Evolutionary conservation across 1,139 yeast genomes (phyloP), one percentile per base, ranked within the genome.

Genomic region (Lodderomyces orthopsilosis): DNA sequence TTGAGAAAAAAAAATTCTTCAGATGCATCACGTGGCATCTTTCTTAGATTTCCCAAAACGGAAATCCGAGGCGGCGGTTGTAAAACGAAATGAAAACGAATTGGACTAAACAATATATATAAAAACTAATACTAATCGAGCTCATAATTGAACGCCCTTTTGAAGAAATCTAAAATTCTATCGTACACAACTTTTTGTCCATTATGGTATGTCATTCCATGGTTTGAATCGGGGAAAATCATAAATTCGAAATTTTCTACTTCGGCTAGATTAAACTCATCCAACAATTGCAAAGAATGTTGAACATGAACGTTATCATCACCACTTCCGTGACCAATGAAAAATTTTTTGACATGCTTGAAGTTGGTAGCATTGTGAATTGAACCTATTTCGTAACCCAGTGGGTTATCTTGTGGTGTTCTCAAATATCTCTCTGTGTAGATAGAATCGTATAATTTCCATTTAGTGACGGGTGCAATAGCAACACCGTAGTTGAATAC

Each of bases 281-380:
- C 93, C 42, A 85, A 58, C 18, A 85, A 66, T 57, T 79, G 81
- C 49, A 83, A 71, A 18, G 85, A 69, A 61, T 85, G 83, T 58
- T 85, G 94, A 58, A 84, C 76, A 61, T 85, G 94, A 34, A 85
- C 94, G 50, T 85, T 85, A 59, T 85, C 94, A 61, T 85, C 94
- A 15, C 91, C 93, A 1, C 87, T 77, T 8, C 94, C 94, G 59
- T 85, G 94, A 72, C 85, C 83, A 41, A 85, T 60, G 47, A 85
- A 66, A 55, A 85, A 85, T 54, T 88, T 70, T 41, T 68, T 71
- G n/a, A 73, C 79, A 52, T 71, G 59, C 54, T 67, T 53, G 61
- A 83, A 69, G 57, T 68, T 59, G 19, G 69, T 69, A 5, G 74
- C 71, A 47, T 80, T 67, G 46, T 66, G 66, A 35, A 85, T 82